Base-by-base conservation (phyloP, 148 eudicot genomes). In the Vaccinium myrtillus region DNA sequence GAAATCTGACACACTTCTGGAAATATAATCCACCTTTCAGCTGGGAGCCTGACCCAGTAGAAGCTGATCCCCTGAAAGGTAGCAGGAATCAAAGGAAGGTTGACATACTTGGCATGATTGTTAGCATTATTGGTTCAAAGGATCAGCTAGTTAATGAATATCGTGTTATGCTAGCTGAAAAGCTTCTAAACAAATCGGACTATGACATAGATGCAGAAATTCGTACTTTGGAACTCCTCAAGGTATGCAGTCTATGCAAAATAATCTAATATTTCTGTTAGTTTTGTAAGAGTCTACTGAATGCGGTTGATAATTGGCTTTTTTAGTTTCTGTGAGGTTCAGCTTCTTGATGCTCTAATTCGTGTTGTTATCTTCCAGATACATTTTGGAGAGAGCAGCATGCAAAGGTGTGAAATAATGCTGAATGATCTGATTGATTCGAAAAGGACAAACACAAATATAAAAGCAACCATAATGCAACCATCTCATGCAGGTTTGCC, bases 31-130 rank as follows among this genome's bases (percentile, higher is more conserved):
- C 81, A 73, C 54, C 63, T 77, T 80, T 84, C 90, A 97, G 99
- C 75, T 97, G 99, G 99, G 98, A 97, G 89, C 99, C 99, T 85
- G 99, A 97, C 87, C 99, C 99, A 77, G 98, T 94, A 82, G 98
- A 97, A 88, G 99, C 96, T 23, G 99, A 97, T 79, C 94, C 99
- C 83, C 76, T 86, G 43, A 95, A 94, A 83, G 91, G 94, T 67
- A 90, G 96, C 86, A 91, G 94, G 87, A 85, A 83, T 81, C 86
- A 92, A 78, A 90, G 98, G 89, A 97, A 97, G 89, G 95, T 97
- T 80, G 98, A 97, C 85, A 89, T 97, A 81, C 98, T 97, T 63
- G 96, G 98, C 78, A 97, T 97, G 99, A 90, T 97, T 88, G 95
- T 97, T 82, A 94, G 98, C 85, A 92, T 97, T 86, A 95, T 97